These are phyloP conservation scores for Ammopiptanthus mongolicus DNA, from an alignment of 306 rosid genomes.

Conservation along the genomic window DNA sequence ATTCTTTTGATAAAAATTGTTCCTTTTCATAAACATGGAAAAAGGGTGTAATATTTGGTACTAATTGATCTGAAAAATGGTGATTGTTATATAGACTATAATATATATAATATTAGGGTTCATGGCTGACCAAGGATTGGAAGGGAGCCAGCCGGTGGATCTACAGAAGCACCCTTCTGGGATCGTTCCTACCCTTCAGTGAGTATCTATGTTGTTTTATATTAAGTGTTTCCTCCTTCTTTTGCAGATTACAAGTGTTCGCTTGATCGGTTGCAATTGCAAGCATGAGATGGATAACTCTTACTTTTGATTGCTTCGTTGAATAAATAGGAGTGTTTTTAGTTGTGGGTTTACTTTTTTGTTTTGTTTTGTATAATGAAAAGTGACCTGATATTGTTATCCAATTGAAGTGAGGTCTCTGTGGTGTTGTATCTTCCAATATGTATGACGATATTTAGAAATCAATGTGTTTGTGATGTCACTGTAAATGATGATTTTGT, in stretches of 20 bases:
- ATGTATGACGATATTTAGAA: not conserved
- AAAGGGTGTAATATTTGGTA: not conserved
- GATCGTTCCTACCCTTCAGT: slow-evolving; percentile 94
- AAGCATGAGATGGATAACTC: not conserved
- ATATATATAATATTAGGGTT: slow-evolving; percentile 21
- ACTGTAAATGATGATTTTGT: not conserved
- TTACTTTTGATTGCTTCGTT: not conserved
- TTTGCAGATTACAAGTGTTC: not conserved
- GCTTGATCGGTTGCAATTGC: not conserved
- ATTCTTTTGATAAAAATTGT: not conserved
- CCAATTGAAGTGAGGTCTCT: not conserved
- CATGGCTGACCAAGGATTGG: slow-evolving; percentile 82
- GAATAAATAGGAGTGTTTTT: not conserved
- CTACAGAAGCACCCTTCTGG: slow-evolving; percentile 87
- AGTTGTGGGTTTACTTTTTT: not conserved
- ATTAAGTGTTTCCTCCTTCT: not conserved
- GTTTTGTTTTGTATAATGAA: not conserved
- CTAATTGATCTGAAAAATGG: not conserved
- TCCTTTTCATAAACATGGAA: not conserved
- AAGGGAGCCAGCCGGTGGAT: slow-evolving; percentile 87
- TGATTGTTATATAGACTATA: not conserved
- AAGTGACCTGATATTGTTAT: not conserved
- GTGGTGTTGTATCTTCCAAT: not conserved
- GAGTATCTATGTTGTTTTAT: slow-evolving; percentile 33
- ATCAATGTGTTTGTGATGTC: not conserved